Evolutionary conservation across 305 asterid genomes (phyloP), one percentile per base, ranked within the genome.

Genomic region (Fraxinus sp.): DNA sequence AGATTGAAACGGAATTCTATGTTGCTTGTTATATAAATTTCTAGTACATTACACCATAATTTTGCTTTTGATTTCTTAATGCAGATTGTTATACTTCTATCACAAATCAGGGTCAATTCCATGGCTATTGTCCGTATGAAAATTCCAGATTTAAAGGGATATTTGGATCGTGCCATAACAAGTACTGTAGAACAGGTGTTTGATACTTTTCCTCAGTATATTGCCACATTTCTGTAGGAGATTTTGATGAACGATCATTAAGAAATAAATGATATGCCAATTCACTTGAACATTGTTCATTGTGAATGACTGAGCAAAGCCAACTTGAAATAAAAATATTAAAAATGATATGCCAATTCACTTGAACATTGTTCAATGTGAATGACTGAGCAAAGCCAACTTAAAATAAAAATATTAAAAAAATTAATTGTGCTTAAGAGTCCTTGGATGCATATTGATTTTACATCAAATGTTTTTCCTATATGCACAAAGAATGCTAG

Each of bases 51-150:
- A 30, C 1, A 46, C 71, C 71, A 44, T 36, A 33, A 49, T 28
- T 52, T 72, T 71, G 4, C 52, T 72, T 79, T 80, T 22, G 7
- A 79, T 79, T 76, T 78, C 76, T 62, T 28, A 41, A 76, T 91
- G 93, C 92, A 96, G 99, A 84, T 88, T 77, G 85, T 94, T 84
- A 62, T 93, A 72, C 93, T 96, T 83, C 89, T 93, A 64, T 89
- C 97, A 37, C 94, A 91, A 91, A 89, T 96, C 84, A 90, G 96
- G 89, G 88, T 92, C 86, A 96, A 96, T 82, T 93, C 99, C 73
- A 93, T 96, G 97, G 98, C 97, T 83, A 79, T 96, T 89, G 93
- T 89, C 77, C 86, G 92, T 68, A 84, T 96, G 91, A 91, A 87
- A 85, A 84, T 86, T 83, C 85, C 91, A 70, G 92, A 93, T 89